Evolutionary conservation across 495 filamentous ascomycete genomes (phyloP), one percentile per base, ranked within the genome.

Genomic region (Penicillium steckii): DNA sequence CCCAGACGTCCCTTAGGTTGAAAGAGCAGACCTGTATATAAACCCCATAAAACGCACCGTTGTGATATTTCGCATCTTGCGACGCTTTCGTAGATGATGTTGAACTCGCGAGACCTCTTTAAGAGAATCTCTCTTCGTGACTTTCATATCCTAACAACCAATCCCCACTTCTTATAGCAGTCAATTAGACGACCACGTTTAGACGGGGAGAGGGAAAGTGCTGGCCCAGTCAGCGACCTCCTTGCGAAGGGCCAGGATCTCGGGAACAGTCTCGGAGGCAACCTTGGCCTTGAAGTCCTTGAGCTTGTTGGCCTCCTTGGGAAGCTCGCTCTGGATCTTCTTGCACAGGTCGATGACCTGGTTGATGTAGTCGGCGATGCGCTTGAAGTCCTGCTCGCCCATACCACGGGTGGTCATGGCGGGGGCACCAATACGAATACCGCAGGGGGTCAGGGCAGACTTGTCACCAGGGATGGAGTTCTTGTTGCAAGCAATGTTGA

Each of bases 401-500:
- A 97, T 91, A 50, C 94, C 94, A 74, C 94, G 87, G 62, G 83
- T 87, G 56, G 92, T 93, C 94, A 97, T 97, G 65, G 95, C 95
- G 42, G 95, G 95, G 45, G 92, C 92, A 64, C 95, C 95, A 59
- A 97, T 89, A 60, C 95, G 90, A 56, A 99, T 85, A 77, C 95
- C 95, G 64, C 85, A 88, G 41, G 95, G 95, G 52, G 90, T 95
- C 59, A 99, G 84, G 17, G 95, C 95, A 32, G 89, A 95, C 81
- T 95, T 97, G 82, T 99, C 95, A 53, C 95, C 95, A 50, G 95
- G 95, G 45, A 96, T 93, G 45, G 89, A 83, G 80, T 99, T 99
- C 84, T 99, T 99, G 86, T 99, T 99, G 81, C 89, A 94, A 50
- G 95, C 91, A 65, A 97, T 95, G 78, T 96, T 97, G 72, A 95